Conservation (phyloP, 2,329 filamentous ascomycete species). For the Harringtonia aguacate region DNA sequence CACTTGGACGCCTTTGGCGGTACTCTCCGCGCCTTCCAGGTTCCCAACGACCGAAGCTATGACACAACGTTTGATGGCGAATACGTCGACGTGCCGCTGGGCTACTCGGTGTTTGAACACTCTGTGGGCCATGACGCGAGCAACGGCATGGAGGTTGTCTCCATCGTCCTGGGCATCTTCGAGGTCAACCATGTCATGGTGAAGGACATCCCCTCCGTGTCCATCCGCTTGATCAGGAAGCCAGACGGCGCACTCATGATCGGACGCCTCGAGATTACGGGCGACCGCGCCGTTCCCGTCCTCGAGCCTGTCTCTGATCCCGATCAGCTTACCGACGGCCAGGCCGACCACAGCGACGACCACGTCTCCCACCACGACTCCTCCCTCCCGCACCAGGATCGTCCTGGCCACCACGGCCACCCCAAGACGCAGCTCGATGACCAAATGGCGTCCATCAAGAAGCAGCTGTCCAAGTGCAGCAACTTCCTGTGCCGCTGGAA, state of each 20-base stretch:
- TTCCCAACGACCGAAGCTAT: not conserved
- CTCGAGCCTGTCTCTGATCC: not conserved
- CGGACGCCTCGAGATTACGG: constrained; percentile 29
- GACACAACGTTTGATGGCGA: not conserved
- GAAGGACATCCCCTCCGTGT: constrained; percentile 41
- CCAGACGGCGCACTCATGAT: constrained; percentile 44
- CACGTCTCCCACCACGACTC: not conserved
- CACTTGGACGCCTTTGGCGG: too few species aligned
- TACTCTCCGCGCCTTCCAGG: too few species aligned
- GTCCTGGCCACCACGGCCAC: not conserved
- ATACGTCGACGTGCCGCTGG: constrained; percentile 26
- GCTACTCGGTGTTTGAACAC: constrained; percentile 35
- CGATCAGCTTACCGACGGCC: not conserved
- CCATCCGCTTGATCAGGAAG: constrained; percentile 52
- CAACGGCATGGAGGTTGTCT: constrained; percentile 39
- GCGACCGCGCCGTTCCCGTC: constrained; percentile 11
- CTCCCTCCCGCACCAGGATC: not conserved
- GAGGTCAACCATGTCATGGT: constrained; percentile 48
- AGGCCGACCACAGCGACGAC: not conserved
- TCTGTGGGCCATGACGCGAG: constrained; percentile 36
- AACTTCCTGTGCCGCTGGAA: constrained; percentile 46
- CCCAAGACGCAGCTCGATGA: not conserved
- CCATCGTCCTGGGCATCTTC: constrained; percentile 46
- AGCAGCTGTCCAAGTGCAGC: constrained; percentile 23
- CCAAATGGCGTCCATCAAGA: constrained; percentile 7